Evolutionary conservation across 805 yeast genomes (phyloP), one percentile per base, ranked within the genome.

Genomic region (Pichia scutulata): DNA sequence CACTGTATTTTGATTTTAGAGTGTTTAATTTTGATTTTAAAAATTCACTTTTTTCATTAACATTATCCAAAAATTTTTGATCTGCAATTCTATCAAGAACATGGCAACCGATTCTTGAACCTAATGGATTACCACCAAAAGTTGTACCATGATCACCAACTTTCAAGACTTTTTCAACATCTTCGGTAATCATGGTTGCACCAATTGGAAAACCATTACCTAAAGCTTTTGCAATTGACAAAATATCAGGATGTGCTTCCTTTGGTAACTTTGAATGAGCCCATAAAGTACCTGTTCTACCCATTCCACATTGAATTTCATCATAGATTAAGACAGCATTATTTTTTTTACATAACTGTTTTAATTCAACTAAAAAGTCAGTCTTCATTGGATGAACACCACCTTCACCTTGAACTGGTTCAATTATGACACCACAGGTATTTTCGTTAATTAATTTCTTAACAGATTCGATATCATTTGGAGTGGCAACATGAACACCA

Each of bases 61-160:
- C 97, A 12, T 73, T 66, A 8, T 68, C 62, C 59, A 88, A 73
- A 56, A 93, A 84, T 19, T 71, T 75, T 4, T 73, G 67, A 45
- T 83, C 69, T 14, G 89, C 75, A 42, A 93, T 75, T 58, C 80
- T 76, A 48, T 76, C 81, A 23, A 93, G 69, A 14, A 93, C 96
- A 61, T 85, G 82, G 41, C 75, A 71, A 6, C 89, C 96, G 46
- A 93, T 78, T 55, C 90, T 80, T 36, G 92, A 76, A 6, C 89
- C 98, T 55, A 93, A 72, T 49, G 98, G 98, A 67, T 93, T 93
- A 50, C 99, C 99, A 55, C 99, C 98, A 64, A 85, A 92, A 0
- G 99, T 92, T 3, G 98, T 92, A 50, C 99, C 99, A 65, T 92
- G 99, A 64, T 93, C 99, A 51, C 99, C 99, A 22, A 88, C 92